phyloP scores from a whole-genome alignment of 306 rosid species.

The Lagenaria siceraria region DNA sequence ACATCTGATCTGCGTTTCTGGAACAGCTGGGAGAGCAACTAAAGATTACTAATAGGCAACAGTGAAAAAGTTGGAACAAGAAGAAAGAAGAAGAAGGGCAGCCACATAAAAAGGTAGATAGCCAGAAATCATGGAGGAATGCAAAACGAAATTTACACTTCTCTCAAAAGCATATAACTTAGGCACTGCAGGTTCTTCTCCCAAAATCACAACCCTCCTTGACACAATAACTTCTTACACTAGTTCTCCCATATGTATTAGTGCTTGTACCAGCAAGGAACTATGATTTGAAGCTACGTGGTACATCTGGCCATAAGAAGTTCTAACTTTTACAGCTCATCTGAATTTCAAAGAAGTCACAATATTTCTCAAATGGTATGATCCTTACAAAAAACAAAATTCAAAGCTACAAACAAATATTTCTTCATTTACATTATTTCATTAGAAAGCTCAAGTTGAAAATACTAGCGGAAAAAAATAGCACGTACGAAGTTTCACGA shows the following conservation, averaged over 20 bases:
- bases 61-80: background rate
- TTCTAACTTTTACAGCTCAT: background rate
- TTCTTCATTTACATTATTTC: background rate
- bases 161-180: background rate
- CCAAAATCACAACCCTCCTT: conserved; percentile 1
- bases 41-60: background rate
- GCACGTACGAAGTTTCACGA: conserved; percentile 33
- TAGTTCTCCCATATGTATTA: background rate
- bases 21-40: conserved; percentile 26
- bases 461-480: background rate
- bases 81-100: background rate
- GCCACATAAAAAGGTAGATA: background rate
- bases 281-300: background rate
- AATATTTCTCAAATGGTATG: background rate
- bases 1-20: conserved; percentile 34
- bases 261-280: background rate
- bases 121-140: background rate
- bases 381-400: background rate
- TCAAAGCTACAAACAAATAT: background rate
- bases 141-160: background rate
- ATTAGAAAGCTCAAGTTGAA: background rate
- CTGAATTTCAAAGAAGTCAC: background rate
- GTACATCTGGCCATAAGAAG: background rate
- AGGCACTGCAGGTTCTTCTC: background rate
- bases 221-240: background rate